Evolutionary conservation across 345 rosid species (phyloP).

Genomic region (Ceriops decandra): DNA sequence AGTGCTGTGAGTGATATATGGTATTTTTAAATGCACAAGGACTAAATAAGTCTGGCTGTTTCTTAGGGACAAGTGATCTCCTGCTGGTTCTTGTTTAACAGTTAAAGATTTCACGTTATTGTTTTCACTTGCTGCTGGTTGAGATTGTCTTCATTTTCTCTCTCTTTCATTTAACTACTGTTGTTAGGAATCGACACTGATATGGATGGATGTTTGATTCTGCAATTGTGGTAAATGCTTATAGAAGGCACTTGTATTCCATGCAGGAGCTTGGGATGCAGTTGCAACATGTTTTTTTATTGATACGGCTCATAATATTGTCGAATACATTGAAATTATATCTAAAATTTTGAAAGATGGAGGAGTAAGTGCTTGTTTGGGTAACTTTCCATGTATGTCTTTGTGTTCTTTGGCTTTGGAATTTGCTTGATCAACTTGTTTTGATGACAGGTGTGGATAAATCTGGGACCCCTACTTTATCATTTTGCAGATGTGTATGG

Average conservation of each 20-base stretch:
- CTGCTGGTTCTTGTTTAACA: too few species aligned
- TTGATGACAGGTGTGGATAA: constrained; percentile 81
- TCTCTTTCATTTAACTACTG: too few species aligned
- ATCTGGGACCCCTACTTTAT: constrained; percentile 86
- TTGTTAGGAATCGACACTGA: too few species aligned
- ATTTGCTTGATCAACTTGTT: constrained; percentile 18
- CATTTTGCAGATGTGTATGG: constrained; percentile 88
- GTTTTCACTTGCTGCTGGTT: too few species aligned
- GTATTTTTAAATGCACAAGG: too few species aligned
- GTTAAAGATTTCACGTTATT: too few species aligned
- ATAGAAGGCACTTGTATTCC: constrained; percentile 17
- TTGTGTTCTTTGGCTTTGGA: constrained; percentile 1
- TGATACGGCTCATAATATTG: constrained; percentile 89
- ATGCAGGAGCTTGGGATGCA: constrained; percentile 92
- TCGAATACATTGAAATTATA: constrained; percentile 90
- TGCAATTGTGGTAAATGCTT: constrained; percentile 6
- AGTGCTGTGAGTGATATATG: too few species aligned
- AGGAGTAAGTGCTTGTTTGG: constrained; percentile 58
- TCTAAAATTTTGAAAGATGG: constrained; percentile 88
- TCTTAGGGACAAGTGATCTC: too few species aligned
- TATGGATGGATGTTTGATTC: too few species aligned
- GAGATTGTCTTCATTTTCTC: too few species aligned
- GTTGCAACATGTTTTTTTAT: constrained; percentile 95
- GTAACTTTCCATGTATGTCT: constrained; percentile 2
- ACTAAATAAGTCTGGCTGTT: too few species aligned